A percentile compares a stretch with the other conserved stretches of the same genome.
Conservation (phyloP, 306 rosid species). For the Urtica urens region DNA sequence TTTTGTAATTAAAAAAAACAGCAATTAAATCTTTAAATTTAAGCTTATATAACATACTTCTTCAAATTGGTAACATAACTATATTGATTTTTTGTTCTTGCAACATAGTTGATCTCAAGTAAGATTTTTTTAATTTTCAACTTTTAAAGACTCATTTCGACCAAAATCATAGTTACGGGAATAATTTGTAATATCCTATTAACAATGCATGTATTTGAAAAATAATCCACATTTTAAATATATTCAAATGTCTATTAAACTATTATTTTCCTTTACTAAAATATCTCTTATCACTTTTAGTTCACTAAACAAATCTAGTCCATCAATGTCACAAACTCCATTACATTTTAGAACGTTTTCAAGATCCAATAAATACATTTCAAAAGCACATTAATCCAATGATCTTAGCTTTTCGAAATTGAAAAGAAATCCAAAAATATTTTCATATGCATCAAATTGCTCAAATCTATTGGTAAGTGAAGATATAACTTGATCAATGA, state of each 20-base stretch:
- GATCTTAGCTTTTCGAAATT: neutral
- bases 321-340: neutral
- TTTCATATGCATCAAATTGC: no score
- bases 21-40: no score
- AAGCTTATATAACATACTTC: no score
- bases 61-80: no score
- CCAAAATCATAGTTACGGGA: no score
- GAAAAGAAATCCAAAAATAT: neutral
- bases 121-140: no score
- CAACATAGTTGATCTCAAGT: no score
- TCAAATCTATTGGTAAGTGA: neutral
- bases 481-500: neutral
- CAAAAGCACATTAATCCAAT: neutral
- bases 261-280: neutral
- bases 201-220: no score
- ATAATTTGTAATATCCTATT: no score
- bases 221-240: neutral
- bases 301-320: neutral
- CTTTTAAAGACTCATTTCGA: no score
- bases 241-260: neutral
- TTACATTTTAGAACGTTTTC: neutral
- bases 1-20: no score
- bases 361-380: neutral
- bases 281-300: neutral
- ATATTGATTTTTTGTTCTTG: no score